These are phyloP conservation scores for Stephania cephalantha DNA, from an alignment of 164 flowering plant species.

Conservation along the genomic window DNA sequence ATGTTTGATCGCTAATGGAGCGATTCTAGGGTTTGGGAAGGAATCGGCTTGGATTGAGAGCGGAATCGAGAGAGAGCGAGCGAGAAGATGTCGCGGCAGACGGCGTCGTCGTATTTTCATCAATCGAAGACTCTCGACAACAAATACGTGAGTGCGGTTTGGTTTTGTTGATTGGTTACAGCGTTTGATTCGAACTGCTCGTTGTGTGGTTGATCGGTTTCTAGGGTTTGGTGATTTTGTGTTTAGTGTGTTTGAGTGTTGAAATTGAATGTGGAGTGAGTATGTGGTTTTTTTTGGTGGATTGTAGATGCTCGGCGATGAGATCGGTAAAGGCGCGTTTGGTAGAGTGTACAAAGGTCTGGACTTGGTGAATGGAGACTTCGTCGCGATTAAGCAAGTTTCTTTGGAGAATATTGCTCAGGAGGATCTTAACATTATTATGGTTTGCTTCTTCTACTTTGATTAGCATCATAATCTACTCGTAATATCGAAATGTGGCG, in stretches of 20 bases:
- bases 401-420: conserved; percentile 96
- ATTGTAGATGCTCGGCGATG: conserved; percentile 93
- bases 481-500: not conserved
- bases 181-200: not conserved
- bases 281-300: conserved; percentile 7
- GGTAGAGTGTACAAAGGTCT: conserved; percentile 98
- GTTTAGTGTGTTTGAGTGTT: not conserved
- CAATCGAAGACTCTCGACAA: conserved; percentile 94
- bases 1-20: not conserved
- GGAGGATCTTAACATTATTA: conserved; percentile 93
- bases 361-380: conserved; percentile 99
- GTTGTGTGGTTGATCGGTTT: not conserved
- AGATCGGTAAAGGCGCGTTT: conserved; percentile 98
- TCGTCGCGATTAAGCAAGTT: conserved; percentile 97
- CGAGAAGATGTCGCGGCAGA: conserved; percentile 67
- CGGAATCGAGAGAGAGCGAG: no score
- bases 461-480: not conserved
- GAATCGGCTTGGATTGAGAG: not conserved
- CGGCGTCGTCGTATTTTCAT: conserved; percentile 53
- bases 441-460: conserved; percentile 43
- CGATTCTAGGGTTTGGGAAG: conserved; percentile 7
- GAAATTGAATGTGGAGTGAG: conserved; percentile 6
- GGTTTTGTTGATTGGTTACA: not conserved
- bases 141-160: conserved; percentile 66
- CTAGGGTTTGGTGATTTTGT: conserved; percentile 4